Conservation (phyloP, 352 stramenopile genomes). For the Pythium sukuiense region DNA sequence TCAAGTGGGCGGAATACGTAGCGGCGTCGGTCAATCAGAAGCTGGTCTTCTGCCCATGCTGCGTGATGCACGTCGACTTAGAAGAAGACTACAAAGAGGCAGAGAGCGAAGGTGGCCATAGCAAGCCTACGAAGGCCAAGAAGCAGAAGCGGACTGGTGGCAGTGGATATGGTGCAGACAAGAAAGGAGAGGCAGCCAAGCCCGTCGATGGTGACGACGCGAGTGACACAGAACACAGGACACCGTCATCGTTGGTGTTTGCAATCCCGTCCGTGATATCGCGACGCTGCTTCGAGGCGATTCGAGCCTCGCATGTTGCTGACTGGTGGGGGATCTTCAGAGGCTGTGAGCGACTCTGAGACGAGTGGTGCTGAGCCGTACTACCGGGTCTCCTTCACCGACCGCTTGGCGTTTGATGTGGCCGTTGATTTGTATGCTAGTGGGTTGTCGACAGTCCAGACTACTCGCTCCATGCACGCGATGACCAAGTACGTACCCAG, state of each 20-base stretch:
- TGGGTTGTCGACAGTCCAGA: slow-evolving; percentile 25
- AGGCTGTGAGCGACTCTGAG: neutral
- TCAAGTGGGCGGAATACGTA: slow-evolving; percentile 51
- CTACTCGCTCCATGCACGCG: slow-evolving; percentile 20
- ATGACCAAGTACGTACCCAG: slow-evolving; percentile 21
- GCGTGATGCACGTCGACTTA: slow-evolving; percentile 15
- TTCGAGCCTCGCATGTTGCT: slow-evolving; percentile 12
- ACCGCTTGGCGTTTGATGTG: slow-evolving; percentile 30
- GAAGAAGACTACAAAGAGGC: slow-evolving; percentile 14
- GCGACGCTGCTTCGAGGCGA: neutral
- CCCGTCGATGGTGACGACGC: neutral
- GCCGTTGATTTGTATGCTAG: slow-evolving; percentile 27
- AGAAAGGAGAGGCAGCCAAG: neutral
- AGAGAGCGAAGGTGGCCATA: slow-evolving; percentile 6
- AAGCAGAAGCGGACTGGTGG: neutral
- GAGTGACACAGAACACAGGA: neutral
- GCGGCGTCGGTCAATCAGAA: slow-evolving; percentile 42
- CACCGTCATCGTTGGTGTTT: neutral
- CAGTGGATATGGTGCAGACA: neutral
- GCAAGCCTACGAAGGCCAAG: neutral
- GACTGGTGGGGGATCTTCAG: no score
- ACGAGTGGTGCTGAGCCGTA: neutral
- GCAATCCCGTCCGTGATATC: slow-evolving; percentile 6
- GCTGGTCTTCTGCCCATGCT: slow-evolving; percentile 44
- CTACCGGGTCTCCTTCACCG: slow-evolving; percentile 24